These are phyloP conservation scores for Colletotrichum magnum DNA, from an alignment of 2,329 filamentous ascomycete species.

Conservation along the genomic window DNA sequence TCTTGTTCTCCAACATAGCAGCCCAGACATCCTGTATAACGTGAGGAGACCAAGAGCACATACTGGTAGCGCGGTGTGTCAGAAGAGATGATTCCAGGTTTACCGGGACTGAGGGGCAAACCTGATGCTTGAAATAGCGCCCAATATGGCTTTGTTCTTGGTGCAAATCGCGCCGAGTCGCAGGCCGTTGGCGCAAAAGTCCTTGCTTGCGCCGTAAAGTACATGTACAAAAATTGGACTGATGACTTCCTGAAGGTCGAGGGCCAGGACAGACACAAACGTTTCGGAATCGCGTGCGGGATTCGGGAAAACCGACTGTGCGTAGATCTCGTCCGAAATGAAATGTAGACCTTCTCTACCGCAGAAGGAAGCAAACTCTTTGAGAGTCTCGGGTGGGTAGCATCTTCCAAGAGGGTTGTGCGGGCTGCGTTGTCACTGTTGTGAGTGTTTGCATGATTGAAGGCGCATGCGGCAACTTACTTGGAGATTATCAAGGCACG, in stretches of 20 bases:
- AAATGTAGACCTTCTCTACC: slow-evolving; percentile 58
- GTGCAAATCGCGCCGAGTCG: slow-evolving; percentile 53
- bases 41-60: slow-evolving; percentile 36
- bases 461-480: slow-evolving; percentile 21
- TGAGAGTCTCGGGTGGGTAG: slow-evolving; percentile 46
- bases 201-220: slow-evolving; percentile 48
- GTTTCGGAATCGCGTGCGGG: slow-evolving; percentile 47
- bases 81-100: background rate
- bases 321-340: slow-evolving; percentile 64
- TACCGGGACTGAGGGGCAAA: background rate
- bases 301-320: slow-evolving; percentile 58
- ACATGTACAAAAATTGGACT: slow-evolving; percentile 58
- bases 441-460: slow-evolving; percentile 6
- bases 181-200: slow-evolving; percentile 61
- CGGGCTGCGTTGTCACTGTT: slow-evolving; percentile 42
- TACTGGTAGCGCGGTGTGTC: background rate
- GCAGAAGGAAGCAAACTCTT: slow-evolving; percentile 55
- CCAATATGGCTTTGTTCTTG: slow-evolving; percentile 29
- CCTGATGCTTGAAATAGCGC: slow-evolving; percentile 34
- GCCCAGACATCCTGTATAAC: slow-evolving; percentile 38
- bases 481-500: slow-evolving; percentile 39
- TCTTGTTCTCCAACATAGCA: slow-evolving; percentile 26
- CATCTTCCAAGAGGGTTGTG: slow-evolving; percentile 51
- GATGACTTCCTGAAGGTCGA: slow-evolving; percentile 50
- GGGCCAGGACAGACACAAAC: slow-evolving; percentile 55